Evolutionary conservation across 202 grass and related monocot species (phyloP).

Genomic region (Digitaria exilis): DNA sequence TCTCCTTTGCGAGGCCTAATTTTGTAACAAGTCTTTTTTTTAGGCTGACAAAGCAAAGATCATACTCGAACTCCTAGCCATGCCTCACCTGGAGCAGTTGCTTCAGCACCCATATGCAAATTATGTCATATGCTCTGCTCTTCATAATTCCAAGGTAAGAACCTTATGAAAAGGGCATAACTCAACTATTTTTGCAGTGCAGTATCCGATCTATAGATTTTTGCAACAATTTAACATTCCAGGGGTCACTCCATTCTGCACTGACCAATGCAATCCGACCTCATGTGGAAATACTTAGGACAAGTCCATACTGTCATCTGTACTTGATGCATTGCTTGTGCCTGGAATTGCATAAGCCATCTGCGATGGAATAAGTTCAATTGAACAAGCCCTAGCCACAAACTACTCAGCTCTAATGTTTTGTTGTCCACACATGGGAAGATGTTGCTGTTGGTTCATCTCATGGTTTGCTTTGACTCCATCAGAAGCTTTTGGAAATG

Average conservation of each 20-base stretch:
- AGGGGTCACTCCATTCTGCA: no score
- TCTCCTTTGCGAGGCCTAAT: no score
- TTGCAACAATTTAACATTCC: conserved; percentile 11
- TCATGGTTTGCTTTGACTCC: not conserved
- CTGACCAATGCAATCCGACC: conserved; percentile 67
- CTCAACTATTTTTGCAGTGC: not conserved
- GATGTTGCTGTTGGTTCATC: not conserved
- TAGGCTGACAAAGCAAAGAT: conserved; percentile 60
- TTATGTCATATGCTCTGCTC: conserved; percentile 89
- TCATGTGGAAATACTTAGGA: conserved; percentile 62
- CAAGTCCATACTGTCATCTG: conserved; percentile 75
- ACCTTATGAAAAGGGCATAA: not conserved
- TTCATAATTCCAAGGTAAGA: conserved; percentile 81
- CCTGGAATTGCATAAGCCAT: conserved; percentile 34
- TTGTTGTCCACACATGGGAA: not conserved
- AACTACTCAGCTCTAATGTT: not conserved
- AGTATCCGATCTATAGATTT: not conserved
- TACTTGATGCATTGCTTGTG: conserved; percentile 25
- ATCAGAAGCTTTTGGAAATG: not conserved
- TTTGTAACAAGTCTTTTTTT: not conserved
- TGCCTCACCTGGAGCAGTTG: no score
- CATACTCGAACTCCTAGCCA: conserved; percentile 67
- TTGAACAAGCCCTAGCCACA: not conserved
- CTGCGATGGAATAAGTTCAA: conserved; percentile 45
- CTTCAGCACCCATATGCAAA: conserved; percentile 90